Evolutionary conservation across 2,329 filamentous ascomycete genomes (phyloP), one percentile per base, ranked within the genome.

Genomic region (Talaromyces sp.): DNA sequence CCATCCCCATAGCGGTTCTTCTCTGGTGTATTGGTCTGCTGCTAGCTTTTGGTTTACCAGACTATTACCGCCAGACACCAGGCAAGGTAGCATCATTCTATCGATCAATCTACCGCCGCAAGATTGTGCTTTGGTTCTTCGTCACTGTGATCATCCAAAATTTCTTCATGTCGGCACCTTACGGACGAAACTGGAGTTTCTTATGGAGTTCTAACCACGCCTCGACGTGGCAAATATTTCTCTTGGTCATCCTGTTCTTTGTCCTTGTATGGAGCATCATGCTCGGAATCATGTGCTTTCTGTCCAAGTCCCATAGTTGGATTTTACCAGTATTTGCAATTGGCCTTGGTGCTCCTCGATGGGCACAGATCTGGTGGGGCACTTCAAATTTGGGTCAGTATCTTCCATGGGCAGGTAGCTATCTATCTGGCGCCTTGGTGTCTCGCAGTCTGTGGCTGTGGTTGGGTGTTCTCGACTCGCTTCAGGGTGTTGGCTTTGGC

Each of bases 361-460:
- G 86, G 85, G 82, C 81, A 9, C 86, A 89, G 70, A 87, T 88
- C 69, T 83, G 86, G 69, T 88, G 86, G 86, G 83, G 81, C 11
- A 83, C 81, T 6, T 84, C 81, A 8, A 81, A 81, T 11, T 81
- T 87, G 62, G 86, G 85, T 3, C 75, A 80, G 29, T 88, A 83
- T 67, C 72, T 89, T 2, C 86, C 86, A 2, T 88, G 85, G 85
- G 82, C 82, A 7, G 83, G 83, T 43, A 74, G 76, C 2, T 80
- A 81, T 19, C 72, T 83, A 0, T 77, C 80, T 8, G 80, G 82
- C 3, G 83, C 86, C 0, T 69, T 88, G 0, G 72, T 85, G 9
- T 83, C 83, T 1, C 78, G 86, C 48, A 74, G 77, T 59, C 72
- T 88, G 4, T 88, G 86, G 86, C 77, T 88, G 11, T 89, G 86